A percentile compares a stretch with the other conserved stretches of the same genome.
These are phyloP conservation scores for Yarrowia osloensis DNA, from an alignment of 805 yeast genomes.

Conservation along the genomic window DNA sequence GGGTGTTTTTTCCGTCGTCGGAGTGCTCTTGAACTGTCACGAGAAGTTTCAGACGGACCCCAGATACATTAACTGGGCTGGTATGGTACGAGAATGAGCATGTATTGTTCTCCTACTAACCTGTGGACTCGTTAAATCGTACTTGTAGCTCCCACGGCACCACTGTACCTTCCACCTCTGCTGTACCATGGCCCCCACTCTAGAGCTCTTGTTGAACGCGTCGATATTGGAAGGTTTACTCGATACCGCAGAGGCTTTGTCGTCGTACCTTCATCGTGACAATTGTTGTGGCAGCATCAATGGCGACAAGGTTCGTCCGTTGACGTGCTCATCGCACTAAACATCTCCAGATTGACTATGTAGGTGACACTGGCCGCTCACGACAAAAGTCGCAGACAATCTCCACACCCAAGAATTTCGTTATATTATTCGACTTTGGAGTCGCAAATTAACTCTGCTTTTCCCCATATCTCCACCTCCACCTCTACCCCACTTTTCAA, in stretches of 20 bases:
- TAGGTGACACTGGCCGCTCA: no score
- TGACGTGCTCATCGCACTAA: not conserved
- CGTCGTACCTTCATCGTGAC: not conserved
- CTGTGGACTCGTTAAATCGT: no score
- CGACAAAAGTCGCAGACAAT: no score
- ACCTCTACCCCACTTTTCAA: not conserved
- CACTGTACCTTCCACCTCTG: no score
- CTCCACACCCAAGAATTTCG: no score
- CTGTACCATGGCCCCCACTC: not conserved
- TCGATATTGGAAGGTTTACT: slow-evolving; percentile 9
- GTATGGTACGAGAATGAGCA: no score
- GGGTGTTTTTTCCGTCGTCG: not conserved
- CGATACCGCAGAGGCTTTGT: not conserved
- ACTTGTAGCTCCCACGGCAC: no score
- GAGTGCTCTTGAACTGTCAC: not conserved
- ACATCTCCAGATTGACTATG: no score
- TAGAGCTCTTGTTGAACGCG: not conserved
- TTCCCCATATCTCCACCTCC: slow-evolving; percentile 1
- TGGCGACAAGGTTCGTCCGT: not conserved
- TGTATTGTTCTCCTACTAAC: no score
- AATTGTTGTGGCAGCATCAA: not conserved
- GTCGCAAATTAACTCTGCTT: not conserved
- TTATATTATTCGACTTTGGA: not conserved
- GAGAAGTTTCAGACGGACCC: no score
- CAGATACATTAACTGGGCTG: no score